phyloP scores from a whole-genome alignment of 148 eudicot genomes.

The Rhododendron griersonianum region DNA sequence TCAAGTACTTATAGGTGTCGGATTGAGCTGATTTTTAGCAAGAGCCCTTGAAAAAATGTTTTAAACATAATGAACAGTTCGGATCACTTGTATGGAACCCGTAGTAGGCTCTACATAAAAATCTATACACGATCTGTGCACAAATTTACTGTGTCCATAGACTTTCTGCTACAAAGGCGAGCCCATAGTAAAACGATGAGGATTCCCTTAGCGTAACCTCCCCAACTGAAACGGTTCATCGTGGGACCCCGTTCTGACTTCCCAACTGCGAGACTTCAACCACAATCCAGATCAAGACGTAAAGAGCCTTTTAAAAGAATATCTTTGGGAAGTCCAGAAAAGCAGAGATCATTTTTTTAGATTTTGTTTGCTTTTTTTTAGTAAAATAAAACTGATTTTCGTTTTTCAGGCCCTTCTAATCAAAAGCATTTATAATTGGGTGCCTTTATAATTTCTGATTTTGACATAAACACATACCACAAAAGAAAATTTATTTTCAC shows the following conservation, averaged over 20 bases:
- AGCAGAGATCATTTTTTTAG: neutral
- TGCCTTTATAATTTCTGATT: too few species aligned
- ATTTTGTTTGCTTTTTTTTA: too few species aligned
- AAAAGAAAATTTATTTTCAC: neutral
- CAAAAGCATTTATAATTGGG: neutral
- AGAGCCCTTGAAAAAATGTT: too few species aligned
- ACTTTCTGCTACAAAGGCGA: neutral
- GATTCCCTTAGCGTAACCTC: neutral
- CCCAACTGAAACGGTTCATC: conserved; percentile 11
- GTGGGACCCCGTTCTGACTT: conserved; percentile 13
- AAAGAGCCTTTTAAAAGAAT: neutral
- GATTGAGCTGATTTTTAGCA: too few species aligned
- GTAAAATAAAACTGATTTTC: neutral
- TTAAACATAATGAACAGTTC: too few species aligned
- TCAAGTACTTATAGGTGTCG: too few species aligned
- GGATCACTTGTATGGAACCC: too few species aligned
- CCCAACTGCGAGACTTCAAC: neutral
- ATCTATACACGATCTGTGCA: too few species aligned
- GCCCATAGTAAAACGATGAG: neutral
- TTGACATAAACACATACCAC: neutral
- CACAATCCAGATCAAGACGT: neutral
- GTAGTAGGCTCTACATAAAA: too few species aligned
- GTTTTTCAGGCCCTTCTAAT: neutral
- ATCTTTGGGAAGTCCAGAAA: neutral
- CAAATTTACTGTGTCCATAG: too few species aligned